Base-by-base conservation (phyloP, 345 rosid species). In the Gossypium mustelinum region DNA sequence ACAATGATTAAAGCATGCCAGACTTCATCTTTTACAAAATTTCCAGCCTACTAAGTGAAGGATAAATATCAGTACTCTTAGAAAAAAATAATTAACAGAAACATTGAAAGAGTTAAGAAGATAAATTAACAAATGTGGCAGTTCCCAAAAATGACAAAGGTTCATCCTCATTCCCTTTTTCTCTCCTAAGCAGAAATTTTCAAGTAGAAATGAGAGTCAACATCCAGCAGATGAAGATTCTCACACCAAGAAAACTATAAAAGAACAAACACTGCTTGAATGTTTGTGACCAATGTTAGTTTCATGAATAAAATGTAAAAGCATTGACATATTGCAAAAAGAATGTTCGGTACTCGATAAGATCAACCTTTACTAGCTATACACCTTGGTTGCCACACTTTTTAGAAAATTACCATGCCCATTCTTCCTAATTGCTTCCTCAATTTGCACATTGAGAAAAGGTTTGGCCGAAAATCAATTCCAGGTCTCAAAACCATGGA, bases 11-110 rank as follows among this genome's bases (percentile, higher is more conserved):
- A 94, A 60, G 89, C 94, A 85, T 93, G 90, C 93, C 99, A 95
- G 45, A 91, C 99, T 81, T 95, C 99, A 89, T 90, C 97, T 82
- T 93, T 95, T 68, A 95, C 98, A 83, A 93, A 91, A 82, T 88
- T 91, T 84, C 99, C 99, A 88, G 98, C 98, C 99, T 95, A 82
- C 87, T 78, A 88, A 80, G 83, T 85, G 81, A 62, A 83, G 70
- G 59, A 84, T 62, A 69, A 68, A 77, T 58, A 84, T 80, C 78
- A 75, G 78, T 72, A 69, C 58, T 61, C 77, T 78, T 57, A 63
- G 79, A 77, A 51, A n/a, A 43, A 68, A 62, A 76, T 65, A 74
- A 73, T 56, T 52, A 77, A 65, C 11, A 61, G 50, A 71, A 54
- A 34, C 12, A 3, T 25, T 74, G 43, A 64, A 20, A 22, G 56